These are phyloP conservation scores for Yamadazyma philogaea DNA, from an alignment of 805 yeast genomes.

Conservation along the genomic window DNA sequence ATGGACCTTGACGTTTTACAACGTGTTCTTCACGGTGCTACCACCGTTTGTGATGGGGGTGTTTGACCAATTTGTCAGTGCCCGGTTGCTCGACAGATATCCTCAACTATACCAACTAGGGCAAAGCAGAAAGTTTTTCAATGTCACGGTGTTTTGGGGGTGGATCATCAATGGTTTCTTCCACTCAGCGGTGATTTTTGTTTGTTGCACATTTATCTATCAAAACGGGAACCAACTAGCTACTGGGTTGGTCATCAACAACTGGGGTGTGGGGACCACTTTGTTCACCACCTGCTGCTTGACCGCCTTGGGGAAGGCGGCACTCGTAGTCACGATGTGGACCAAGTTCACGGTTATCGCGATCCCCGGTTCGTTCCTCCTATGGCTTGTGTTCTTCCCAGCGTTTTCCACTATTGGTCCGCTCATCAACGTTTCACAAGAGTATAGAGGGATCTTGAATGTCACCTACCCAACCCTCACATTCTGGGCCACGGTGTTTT, in stretches of 20 bases:
- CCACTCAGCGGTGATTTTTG: conserved; percentile 82
- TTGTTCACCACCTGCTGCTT: conserved; percentile 81
- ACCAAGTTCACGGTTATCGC: conserved; percentile 89
- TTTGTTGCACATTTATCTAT: conserved; percentile 69
- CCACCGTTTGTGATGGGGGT: conserved; percentile 97
- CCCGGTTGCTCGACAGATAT: conserved; percentile 82
- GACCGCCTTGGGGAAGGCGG: conserved; percentile 94
- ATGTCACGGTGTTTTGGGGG: conserved; percentile 91
- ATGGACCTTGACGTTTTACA: conserved; percentile 96
- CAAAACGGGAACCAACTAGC: conserved; percentile 61
- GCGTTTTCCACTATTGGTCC: conserved; percentile 86
- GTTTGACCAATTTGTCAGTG: conserved; percentile 93
- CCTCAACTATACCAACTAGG: conserved; percentile 93
- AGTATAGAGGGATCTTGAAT: conserved; percentile 74
- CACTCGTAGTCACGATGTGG: conserved; percentile 88
- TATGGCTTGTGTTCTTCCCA: conserved; percentile 89
- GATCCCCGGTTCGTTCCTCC: conserved; percentile 85
- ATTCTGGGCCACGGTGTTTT: conserved; percentile 80
- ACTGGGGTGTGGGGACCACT: conserved; percentile 95
- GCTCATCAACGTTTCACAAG: conserved; percentile 71
- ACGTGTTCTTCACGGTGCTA: conserved; percentile 87
- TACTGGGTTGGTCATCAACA: conserved; percentile 72
- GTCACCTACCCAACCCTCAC: conserved; percentile 73
- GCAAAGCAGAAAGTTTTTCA: conserved; percentile 82
- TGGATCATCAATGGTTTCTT: conserved; percentile 96